phyloP scores from a whole-genome alignment of 805 yeast genomes.

The Scheffersomyces amazonensis region DNA sequence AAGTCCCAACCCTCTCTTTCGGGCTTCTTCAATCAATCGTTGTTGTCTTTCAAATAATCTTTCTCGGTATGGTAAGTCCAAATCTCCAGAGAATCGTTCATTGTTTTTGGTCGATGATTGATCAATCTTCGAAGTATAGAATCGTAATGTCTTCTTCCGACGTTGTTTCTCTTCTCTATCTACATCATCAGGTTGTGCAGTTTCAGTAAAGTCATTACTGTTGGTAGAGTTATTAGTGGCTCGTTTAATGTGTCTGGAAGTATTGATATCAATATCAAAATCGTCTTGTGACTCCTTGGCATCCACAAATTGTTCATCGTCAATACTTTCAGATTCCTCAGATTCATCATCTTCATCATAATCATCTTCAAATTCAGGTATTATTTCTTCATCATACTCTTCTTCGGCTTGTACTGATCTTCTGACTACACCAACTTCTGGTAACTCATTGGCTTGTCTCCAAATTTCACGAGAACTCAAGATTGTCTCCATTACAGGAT shows the following conservation, averaged over 20 bases:
- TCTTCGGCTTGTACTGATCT: background rate
- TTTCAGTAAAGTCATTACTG: slow-evolving; percentile 62
- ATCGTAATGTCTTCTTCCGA: slow-evolving; percentile 79
- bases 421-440: too few relatives aligned
- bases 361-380: slow-evolving; percentile 12
- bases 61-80: slow-evolving; percentile 88
- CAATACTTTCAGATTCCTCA: slow-evolving; percentile 11
- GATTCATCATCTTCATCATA: slow-evolving; percentile 12
- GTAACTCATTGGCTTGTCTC: slow-evolving; percentile 72
- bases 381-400: slow-evolving; percentile 5
- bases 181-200: slow-evolving; percentile 64
- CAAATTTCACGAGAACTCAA: slow-evolving; percentile 81
- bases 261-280: slow-evolving; percentile 49
- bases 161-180: slow-evolving; percentile 84
- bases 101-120: slow-evolving; percentile 64
- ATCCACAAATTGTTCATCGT: slow-evolving; percentile 18
- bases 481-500: slow-evolving; percentile 85
- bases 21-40: slow-evolving; percentile 82
- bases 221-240: slow-evolving; percentile 13
- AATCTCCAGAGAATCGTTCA: slow-evolving; percentile 64
- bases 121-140: slow-evolving; percentile 96
- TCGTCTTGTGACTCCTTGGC: slow-evolving; percentile 22
- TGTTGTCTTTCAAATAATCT: slow-evolving; percentile 88
- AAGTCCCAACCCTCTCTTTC: slow-evolving; percentile 64
- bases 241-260: slow-evolving; percentile 50